A percentile compares a stretch with the other conserved stretches of the same genome.
Conservation (phyloP, 495 filamentous ascomycete genomes). For the Penicillium canescens region DNA sequence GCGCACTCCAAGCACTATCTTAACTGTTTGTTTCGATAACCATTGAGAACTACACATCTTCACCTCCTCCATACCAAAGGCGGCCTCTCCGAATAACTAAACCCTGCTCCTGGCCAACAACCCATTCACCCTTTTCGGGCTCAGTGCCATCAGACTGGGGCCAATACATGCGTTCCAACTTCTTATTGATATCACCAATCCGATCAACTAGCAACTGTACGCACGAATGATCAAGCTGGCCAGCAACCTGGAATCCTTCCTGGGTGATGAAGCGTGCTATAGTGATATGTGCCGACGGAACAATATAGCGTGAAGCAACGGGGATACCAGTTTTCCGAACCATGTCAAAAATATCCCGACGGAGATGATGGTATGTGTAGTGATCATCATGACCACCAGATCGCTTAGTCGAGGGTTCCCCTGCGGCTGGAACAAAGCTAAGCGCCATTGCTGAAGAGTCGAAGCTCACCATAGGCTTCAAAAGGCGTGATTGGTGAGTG, state of each 20-base stretch:
- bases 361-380: conserved; percentile 85
- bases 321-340: conserved; percentile 52
- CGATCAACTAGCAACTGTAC: conserved; percentile 58
- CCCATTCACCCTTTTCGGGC: conserved; percentile 58
- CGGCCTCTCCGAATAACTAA: conserved; percentile 65
- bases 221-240: conserved; percentile 38
- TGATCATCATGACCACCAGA: conserved; percentile 37
- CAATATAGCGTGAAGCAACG: conserved; percentile 72
- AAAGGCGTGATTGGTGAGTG: conserved; percentile 61
- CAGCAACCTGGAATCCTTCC: conserved; percentile 39
- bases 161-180: conserved; percentile 66
- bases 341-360: conserved; percentile 67
- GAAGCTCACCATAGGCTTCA: conserved; percentile 76
- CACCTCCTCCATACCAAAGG: conserved; percentile 80
- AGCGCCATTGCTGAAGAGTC: conserved; percentile 78
- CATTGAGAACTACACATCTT: conserved; percentile 39
- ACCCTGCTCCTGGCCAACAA: conserved; percentile 69
- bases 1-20: too few species aligned
- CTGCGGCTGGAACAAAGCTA: conserved; percentile 73
- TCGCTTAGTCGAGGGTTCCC: conserved; percentile 36
- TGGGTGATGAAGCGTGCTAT: conserved; percentile 72
- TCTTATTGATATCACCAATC: conserved; percentile 72
- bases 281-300: conserved; percentile 82
- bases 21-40: too few species aligned
- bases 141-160: conserved; percentile 41